Percentiles rank a stretch among this genome's conserved stretches.
Conservation (phyloP, 2,329 filamentous ascomycete genomes). For the Arthrocladium fulminans region DNA sequence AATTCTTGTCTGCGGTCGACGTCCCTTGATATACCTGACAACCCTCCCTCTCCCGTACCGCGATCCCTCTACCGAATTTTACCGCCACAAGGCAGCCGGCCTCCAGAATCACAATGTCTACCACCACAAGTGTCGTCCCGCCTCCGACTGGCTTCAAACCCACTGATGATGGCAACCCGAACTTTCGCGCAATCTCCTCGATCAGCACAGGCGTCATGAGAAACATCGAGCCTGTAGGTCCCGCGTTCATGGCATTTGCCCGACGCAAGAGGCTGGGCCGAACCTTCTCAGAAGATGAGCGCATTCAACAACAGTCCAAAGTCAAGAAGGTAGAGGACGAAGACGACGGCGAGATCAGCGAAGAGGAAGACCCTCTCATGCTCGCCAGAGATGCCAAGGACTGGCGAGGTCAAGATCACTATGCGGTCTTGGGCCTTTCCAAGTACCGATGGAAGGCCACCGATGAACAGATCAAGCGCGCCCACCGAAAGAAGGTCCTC, state of each 20-base stretch:
- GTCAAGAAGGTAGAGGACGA: slow-evolving; percentile 93
- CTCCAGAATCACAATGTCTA: slow-evolving; percentile 13
- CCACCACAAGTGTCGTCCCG: slow-evolving; percentile 34
- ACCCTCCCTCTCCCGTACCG: too few species aligned
- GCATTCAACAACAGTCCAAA: slow-evolving; percentile 88
- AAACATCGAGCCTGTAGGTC: slow-evolving; percentile 89
- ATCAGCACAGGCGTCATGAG: slow-evolving; percentile 71
- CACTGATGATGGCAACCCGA: slow-evolving; percentile 59
- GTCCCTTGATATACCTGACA: too few species aligned
- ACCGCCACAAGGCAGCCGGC: not conserved
- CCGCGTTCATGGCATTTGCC: slow-evolving; percentile 95
- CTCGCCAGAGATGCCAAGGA: slow-evolving; percentile 92
- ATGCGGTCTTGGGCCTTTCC: slow-evolving; percentile 85
- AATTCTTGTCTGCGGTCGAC: not conserved
- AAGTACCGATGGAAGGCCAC: slow-evolving; percentile 89
- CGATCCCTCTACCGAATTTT: not conserved
- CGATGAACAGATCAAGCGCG: slow-evolving; percentile 97
- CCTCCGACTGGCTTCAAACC: slow-evolving; percentile 73
- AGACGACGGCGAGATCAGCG: slow-evolving; percentile 82
- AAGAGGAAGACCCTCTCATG: slow-evolving; percentile 87
- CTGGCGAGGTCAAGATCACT: slow-evolving; percentile 99
- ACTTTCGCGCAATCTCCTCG: slow-evolving; percentile 70
- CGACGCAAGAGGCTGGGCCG: slow-evolving; percentile 86
- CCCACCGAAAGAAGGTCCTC: slow-evolving; percentile 98
- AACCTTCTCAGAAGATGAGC: slow-evolving; percentile 97